Percentiles rank a stretch among this genome's conserved stretches.
Conservation (phyloP, 345 rosid genomes). For the Geranium rotundifolium region DNA sequence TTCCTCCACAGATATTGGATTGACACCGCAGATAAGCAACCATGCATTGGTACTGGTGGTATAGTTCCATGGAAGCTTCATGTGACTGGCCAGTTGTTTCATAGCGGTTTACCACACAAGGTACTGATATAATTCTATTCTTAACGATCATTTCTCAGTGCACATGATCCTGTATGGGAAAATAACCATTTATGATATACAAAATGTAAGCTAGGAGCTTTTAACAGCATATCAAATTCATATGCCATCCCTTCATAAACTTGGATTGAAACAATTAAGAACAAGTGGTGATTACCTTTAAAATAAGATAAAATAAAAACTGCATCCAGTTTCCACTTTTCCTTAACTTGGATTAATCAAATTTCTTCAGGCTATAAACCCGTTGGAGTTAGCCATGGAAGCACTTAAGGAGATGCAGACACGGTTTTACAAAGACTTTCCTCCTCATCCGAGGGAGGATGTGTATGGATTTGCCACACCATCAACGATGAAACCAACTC, state of each 20-base stretch:
- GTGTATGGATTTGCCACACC: constrained; percentile 89
- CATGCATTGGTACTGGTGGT: constrained; percentile 98
- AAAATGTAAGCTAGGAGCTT: no score
- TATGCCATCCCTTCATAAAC: no score
- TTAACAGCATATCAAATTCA: no score
- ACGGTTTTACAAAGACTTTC: constrained; percentile 80
- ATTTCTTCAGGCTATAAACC: constrained; percentile 64
- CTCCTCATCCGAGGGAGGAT: constrained; percentile 67
- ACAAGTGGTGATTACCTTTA: no score
- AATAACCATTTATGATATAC: no score
- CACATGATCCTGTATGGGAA: background rate
- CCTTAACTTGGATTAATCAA: no score
- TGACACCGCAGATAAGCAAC: constrained; percentile 97
- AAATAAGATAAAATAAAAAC: no score
- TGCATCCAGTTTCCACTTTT: no score
- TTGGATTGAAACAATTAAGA: no score
- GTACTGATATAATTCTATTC: constrained; percentile 16
- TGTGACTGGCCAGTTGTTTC: constrained; percentile 85
- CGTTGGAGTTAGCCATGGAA: constrained; percentile 87
- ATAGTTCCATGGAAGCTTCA: constrained; percentile 95
- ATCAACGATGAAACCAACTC: constrained; percentile 98
- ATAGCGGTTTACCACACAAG: constrained; percentile 93
- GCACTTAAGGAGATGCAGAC: constrained; percentile 68
- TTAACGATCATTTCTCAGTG: no score
- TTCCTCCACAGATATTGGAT: constrained; percentile 64